Percentiles rank a stretch among this genome's conserved stretches.
These are phyloP conservation scores for Trametes meyenii DNA, from an alignment of 768 basidiomycete species.

Conservation along the genomic window DNA sequence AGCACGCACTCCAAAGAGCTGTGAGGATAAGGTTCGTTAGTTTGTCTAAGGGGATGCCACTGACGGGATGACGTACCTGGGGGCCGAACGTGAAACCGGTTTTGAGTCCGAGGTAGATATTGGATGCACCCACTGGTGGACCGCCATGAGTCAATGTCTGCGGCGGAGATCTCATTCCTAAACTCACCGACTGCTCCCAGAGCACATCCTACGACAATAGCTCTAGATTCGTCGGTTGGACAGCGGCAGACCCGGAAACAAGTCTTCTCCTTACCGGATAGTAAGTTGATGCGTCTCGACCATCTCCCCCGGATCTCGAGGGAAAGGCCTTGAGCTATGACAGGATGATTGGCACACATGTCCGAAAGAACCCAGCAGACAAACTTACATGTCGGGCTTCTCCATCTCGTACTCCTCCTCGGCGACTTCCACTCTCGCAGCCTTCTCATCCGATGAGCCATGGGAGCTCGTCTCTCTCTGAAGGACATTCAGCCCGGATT, in stretches of 20 bases:
- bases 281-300: conserved; percentile 57
- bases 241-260: neutral
- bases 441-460: conserved; percentile 1
- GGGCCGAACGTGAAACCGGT: conserved; percentile 70
- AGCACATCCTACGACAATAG: conserved; percentile 21
- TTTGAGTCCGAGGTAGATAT: conserved; percentile 72
- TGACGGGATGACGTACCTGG: conserved; percentile 31
- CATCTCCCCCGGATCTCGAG: conserved; percentile 50
- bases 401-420: neutral
- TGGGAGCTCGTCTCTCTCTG: neutral
- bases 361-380: neutral
- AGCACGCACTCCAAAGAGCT: conserved; percentile 52
- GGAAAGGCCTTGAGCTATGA: conserved; percentile 47
- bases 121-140: conserved; percentile 52
- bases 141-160: conserved; percentile 44
- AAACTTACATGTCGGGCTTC: conserved; percentile 5
- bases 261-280: conserved; percentile 37
- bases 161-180: conserved; percentile 32
- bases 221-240: neutral
- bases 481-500: neutral
- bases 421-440: neutral
- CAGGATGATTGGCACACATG: neutral
- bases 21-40: neutral
- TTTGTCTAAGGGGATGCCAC: neutral
- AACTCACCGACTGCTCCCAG: conserved; percentile 26